Percentiles rank a stretch among this genome's conserved stretches.
phyloP scores from a whole-genome alignment of 148 eudicot genomes.

The Silene conica region DNA sequence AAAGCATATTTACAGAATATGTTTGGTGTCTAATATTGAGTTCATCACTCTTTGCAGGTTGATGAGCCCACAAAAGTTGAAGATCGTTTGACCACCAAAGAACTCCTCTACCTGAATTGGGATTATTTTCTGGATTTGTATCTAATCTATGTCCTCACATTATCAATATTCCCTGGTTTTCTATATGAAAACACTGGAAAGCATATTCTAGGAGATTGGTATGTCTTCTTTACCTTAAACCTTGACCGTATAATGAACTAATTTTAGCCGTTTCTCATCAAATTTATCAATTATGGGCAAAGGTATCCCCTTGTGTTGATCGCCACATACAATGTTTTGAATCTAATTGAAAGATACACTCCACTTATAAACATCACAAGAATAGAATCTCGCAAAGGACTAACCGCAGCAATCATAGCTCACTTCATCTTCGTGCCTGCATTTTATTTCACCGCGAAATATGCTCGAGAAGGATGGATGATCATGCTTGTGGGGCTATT shows the following conservation, averaged over 20 bases:
- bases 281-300: not conserved
- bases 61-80: conserved; percentile 19
- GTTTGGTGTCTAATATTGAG: too few species aligned
- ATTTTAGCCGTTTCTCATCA: not conserved
- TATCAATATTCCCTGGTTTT: conserved; percentile 80
- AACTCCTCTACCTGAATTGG: conserved; percentile 45
- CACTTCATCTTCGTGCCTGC: conserved; percentile 56
- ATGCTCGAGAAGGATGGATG: conserved; percentile 81
- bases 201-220: conserved; percentile 58
- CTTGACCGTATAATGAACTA: not conserved
- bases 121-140: conserved; percentile 57
- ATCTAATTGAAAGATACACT: conserved; percentile 49
- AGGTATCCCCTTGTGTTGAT: conserved; percentile 67
- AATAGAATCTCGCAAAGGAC: conserved; percentile 45
- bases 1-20: too few species aligned
- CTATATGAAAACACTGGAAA: conserved; percentile 63
- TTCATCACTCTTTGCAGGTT: too few species aligned
- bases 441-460: conserved; percentile 70
- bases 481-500: conserved; percentile 48
- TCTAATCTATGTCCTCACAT: conserved; percentile 53
- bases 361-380: conserved; percentile 34
- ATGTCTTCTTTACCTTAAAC: conserved; percentile 16
- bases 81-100: conserved; percentile 43
- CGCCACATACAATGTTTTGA: conserved; percentile 59
- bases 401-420: conserved; percentile 32